phyloP scores from a whole-genome alignment of 768 basidiomycete species.

The Candolleomyces eurysporus region DNA sequence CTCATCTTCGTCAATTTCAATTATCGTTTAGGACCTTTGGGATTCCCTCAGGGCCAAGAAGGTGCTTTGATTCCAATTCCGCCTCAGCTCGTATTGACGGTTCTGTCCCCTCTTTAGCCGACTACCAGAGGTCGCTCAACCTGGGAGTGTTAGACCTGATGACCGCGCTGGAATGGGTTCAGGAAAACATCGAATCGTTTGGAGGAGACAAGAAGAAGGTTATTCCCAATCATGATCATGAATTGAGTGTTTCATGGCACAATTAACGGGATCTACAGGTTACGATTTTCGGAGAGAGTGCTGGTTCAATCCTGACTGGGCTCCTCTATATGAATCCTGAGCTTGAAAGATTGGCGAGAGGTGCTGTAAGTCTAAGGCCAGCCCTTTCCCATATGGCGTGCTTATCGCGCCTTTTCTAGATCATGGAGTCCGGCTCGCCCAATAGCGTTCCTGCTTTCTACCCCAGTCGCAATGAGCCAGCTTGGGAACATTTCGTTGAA shows the following conservation, averaged over 20 bases:
- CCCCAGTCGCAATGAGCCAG: conserved; percentile 26
- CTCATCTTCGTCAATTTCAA: conserved; percentile 40
- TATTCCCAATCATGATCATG: too few species aligned
- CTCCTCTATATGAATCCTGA: conserved; percentile 36
- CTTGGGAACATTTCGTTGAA: conserved; percentile 39
- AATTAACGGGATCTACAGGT: conserved; percentile 25
- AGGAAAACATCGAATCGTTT: conserved; percentile 55
- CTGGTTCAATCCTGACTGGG: conserved; percentile 13
- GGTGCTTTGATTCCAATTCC: conserved; percentile 31
- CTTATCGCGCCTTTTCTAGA: conserved; percentile 25
- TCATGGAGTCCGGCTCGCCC: conserved; percentile 42
- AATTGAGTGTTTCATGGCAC: too few species aligned
- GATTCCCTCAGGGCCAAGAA: conserved; percentile 42
- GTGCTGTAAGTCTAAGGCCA: conserved; percentile 19
- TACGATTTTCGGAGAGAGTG: conserved; percentile 28
- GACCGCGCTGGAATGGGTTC: conserved; percentile 53
- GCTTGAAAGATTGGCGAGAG: conserved; percentile 31
- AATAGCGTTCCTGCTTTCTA: conserved; percentile 30
- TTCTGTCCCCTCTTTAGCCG: conserved; percentile 21
- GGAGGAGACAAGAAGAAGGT: conserved; percentile 49
- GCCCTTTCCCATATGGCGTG: neutral
- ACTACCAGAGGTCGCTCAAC: conserved; percentile 35
- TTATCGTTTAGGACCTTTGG: conserved; percentile 45
- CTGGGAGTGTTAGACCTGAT: conserved; percentile 46
- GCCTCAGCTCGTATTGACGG: conserved; percentile 32